Evolutionary conservation across 108 stramenopile species (phyloP).

Genomic region (Chaetoceros muelleri): DNA sequence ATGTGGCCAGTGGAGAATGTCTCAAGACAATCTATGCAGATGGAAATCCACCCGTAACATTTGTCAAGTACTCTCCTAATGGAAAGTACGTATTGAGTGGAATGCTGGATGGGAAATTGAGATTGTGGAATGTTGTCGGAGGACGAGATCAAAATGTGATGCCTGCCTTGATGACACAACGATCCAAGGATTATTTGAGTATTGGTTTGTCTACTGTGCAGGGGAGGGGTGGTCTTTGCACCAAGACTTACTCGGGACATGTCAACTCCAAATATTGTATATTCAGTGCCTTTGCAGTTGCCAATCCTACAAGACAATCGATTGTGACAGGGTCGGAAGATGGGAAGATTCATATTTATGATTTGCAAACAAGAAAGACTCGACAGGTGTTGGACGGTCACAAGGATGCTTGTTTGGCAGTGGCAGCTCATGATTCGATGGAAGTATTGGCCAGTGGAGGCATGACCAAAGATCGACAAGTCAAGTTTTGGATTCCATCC

Average conservation of each 20-base stretch:
- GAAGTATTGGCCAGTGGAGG: conserved; percentile 76
- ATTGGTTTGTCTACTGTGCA: neutral
- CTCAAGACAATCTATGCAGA: conserved; percentile 91
- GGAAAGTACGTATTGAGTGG: conserved; percentile 79
- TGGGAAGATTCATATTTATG: conserved; percentile 79
- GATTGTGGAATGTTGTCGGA: conserved; percentile 65
- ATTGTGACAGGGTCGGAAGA: conserved; percentile 86
- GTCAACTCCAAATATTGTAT: conserved; percentile 66
- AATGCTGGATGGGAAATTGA: conserved; percentile 65
- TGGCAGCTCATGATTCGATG: conserved; percentile 59
- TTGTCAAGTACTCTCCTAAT: conserved; percentile 84
- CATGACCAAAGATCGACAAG: conserved; percentile 68
- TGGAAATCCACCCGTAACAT: conserved; percentile 76
- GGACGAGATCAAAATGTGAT: conserved; percentile 16
- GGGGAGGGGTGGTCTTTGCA: conserved; percentile 5
- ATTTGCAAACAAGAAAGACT: conserved; percentile 65
- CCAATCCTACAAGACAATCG: conserved; percentile 48
- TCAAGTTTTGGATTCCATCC: conserved; percentile 76
- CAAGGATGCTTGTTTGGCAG: conserved; percentile 62
- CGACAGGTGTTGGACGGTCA: conserved; percentile 71
- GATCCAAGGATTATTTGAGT: neutral
- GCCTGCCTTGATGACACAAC: neutral
- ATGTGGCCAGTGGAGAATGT: conserved; percentile 90
- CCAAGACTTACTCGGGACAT: conserved; percentile 39
- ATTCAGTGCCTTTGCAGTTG: conserved; percentile 49